Evolutionary conservation across 306 rosid species (phyloP).

Genomic region (Hylodesmum podocarpum): DNA sequence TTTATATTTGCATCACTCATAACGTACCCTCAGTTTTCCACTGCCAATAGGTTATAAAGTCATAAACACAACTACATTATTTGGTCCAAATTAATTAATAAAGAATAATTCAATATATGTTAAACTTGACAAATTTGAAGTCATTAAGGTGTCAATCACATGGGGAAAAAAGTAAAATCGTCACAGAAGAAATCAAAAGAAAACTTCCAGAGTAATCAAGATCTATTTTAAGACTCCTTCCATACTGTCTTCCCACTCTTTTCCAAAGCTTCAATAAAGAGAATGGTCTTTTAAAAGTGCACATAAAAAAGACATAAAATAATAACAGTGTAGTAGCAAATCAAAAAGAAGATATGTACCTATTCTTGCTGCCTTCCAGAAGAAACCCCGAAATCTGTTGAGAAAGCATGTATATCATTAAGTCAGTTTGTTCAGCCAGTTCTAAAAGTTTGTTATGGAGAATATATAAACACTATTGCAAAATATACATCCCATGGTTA

Average conservation of each 20-base stretch:
- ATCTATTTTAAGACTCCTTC: neutral
- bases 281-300: neutral
- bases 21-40: neutral
- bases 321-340: neutral
- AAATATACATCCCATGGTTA: neutral
- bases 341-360: slow-evolving; percentile 38
- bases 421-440: slow-evolving; percentile 1
- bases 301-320: neutral
- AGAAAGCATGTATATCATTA: slow-evolving; percentile 22
- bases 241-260: slow-evolving; percentile 1
- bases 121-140: neutral
- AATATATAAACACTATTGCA: slow-evolving; percentile 20
- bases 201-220: neutral
- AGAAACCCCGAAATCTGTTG: slow-evolving; percentile 69
- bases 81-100: neutral
- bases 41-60: neutral
- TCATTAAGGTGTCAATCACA: neutral
- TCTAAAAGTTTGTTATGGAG: neutral
- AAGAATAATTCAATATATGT: neutral
- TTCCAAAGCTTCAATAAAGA: neutral
- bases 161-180: neutral
- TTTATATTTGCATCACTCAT: slow-evolving; percentile 1
- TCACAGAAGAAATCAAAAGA: neutral
- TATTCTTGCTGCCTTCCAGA: slow-evolving; percentile 78
- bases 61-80: slow-evolving; percentile 11